Evolutionary conservation across 441 rosid species (phyloP), one percentile per base, ranked within the genome.

Genomic region (Arabidopsis lyrata): DNA sequence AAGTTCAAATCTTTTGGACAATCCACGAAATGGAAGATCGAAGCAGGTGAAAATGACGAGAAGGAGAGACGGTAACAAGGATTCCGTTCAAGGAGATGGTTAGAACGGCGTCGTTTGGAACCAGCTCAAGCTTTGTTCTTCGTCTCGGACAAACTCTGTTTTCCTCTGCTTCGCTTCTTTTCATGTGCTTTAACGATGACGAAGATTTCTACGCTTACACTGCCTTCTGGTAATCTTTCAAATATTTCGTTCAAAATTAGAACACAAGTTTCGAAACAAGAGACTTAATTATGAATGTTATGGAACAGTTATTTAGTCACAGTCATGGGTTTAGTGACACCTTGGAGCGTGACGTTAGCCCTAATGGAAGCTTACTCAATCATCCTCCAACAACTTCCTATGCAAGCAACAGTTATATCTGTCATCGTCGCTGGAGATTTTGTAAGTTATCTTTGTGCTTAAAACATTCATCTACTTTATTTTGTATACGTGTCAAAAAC

Each of bases 281-380:
- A 38, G 31, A 63, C 22, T 70, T 27, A 29, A 29, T 4, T 29
- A 34, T 56, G 11, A 42, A 31, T 57, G 62, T 64, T 63, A 39
- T 70, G 59, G 13, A 65, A 77, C 87, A 92, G 98, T 78, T 92
- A 77, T 83, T 78, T 88, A 86, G 93, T 92, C 45, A 86, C 87
- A 8, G 80, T 88, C 49, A 92, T 92, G 96, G 93, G 93, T 48
- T 82, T 92, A 63, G 84, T 85, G 56, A 85, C 90, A 68, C 95
- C 95, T 10, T 92, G 97, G 97, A 88, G 91, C 57, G 59, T 80
- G 53, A 78, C 84, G n/a, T 72, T 90, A 76, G 89, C 85, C 58
- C 54, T 89, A 55, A 82, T 88, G 6, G 97, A 93, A 77, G 87
- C 86, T 8, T 93, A 93, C 79, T 88, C 88, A 8, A 79, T 86